Evolutionary conservation across 257 asterid species (phyloP).

Genomic region (Vinca minor): DNA sequence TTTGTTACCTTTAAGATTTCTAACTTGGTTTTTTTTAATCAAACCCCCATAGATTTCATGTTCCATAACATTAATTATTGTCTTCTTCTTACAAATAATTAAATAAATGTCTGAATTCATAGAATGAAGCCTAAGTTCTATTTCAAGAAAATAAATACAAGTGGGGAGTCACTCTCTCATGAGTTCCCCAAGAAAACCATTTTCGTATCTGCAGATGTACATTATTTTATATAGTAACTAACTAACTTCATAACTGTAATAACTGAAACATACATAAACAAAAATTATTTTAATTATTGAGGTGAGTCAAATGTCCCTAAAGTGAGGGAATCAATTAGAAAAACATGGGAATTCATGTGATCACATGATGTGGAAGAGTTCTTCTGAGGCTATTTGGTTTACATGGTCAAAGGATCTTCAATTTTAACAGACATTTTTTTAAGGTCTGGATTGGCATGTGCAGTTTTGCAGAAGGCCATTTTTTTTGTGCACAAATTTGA

Average conservation of each 20-base stretch:
- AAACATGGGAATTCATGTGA: conserved; percentile 37
- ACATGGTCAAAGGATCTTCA: conserved; percentile 16
- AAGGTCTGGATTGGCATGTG: conserved; percentile 8
- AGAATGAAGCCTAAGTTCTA: conserved; percentile 21
- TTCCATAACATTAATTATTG: conserved; percentile 15
- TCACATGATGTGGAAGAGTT: conserved; percentile 31
- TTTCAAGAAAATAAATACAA: conserved; percentile 10
- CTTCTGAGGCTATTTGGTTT: conserved; percentile 24
- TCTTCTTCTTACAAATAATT: neutral
- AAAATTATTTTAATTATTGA: conserved; percentile 9
- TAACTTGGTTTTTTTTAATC: conserved; percentile 26
- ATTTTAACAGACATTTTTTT: neutral
- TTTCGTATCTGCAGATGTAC: neutral
- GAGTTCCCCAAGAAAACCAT: conserved; percentile 29
- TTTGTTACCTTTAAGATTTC: conserved; percentile 24
- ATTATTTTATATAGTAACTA: conserved; percentile 28
- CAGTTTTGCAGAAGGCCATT: conserved; percentile 3
- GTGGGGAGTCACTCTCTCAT: conserved; percentile 3
- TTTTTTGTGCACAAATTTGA: conserved; percentile 1
- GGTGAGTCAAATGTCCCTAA: no score
- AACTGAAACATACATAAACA: conserved; percentile 30
- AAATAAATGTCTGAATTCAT: conserved; percentile 22
- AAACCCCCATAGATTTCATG: conserved; percentile 27
- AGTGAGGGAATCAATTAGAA: conserved; percentile 13
- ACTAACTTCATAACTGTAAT: conserved; percentile 48